Percentiles rank a stretch among this genome's conserved stretches.
These are phyloP conservation scores for Harringtonia lauricola DNA, from an alignment of 2,329 filamentous ascomycete genomes.

Conservation along the genomic window DNA sequence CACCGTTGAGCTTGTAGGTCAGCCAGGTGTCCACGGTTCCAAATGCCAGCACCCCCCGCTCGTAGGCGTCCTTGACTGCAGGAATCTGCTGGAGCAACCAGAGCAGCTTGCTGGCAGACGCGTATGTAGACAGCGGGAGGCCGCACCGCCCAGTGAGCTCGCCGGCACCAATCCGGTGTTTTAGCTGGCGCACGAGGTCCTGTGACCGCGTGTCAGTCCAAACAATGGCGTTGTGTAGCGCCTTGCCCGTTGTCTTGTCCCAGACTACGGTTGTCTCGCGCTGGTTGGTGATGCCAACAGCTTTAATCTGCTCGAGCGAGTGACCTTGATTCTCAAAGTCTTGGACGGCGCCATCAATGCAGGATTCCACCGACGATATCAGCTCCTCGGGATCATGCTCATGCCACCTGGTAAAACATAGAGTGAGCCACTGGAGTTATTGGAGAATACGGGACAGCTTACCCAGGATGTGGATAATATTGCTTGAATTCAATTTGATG, in stretches of 20 bases:
- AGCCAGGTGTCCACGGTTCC: conserved; percentile 86
- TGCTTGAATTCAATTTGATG: conserved; percentile 85
- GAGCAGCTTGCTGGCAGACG: conserved; percentile 74
- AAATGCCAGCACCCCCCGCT: conserved; percentile 67
- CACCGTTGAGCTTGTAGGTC: conserved; percentile 72
- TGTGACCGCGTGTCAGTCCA: conserved; percentile 82
- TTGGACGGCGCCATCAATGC: conserved; percentile 66
- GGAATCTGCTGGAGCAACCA: conserved; percentile 70
- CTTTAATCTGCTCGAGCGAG: conserved; percentile 55
- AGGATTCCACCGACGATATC: conserved; percentile 62
- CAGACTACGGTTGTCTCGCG: conserved; percentile 80
- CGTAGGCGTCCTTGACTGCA: conserved; percentile 62
- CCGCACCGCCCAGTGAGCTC: conserved; percentile 62
- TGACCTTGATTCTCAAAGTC: conserved; percentile 61
- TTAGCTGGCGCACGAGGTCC: conserved; percentile 65
- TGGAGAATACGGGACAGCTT: conserved; percentile 22
- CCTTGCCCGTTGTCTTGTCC: conserved; percentile 71
- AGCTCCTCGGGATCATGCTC: conserved; percentile 78
- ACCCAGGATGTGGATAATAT: conserved; percentile 77
- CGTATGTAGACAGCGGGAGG: conserved; percentile 77
- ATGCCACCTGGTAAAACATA: conserved; percentile 56
- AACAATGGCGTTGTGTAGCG: conserved; percentile 75
- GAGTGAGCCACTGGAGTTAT: neutral
- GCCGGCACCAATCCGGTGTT: conserved; percentile 54
- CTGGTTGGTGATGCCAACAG: conserved; percentile 82